phyloP scores from a whole-genome alignment of 1,284 basidiomycete species.

The Cutaneotrichosporon cyanovorans region DNA sequence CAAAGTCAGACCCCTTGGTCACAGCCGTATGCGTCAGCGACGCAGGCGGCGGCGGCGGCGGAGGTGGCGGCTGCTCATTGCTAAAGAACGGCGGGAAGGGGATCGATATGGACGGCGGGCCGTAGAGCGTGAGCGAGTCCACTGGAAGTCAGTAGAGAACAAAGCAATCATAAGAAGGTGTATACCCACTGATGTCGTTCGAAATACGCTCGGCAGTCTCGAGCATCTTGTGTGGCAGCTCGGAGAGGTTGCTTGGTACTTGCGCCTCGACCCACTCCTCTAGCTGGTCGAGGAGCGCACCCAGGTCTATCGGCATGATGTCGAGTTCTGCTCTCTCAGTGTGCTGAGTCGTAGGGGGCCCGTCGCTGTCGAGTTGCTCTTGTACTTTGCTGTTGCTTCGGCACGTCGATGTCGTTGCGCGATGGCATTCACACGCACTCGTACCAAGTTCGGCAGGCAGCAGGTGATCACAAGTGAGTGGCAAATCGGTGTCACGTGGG shows the following conservation, averaged over 20 bases:
- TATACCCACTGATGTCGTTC: slow-evolving; percentile 39
- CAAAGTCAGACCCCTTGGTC: neutral
- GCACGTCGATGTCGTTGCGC: too few species aligned
- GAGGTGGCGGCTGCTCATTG: slow-evolving; percentile 27
- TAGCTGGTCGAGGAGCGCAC: slow-evolving; percentile 39
- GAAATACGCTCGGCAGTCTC: slow-evolving; percentile 41
- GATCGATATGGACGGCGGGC: slow-evolving; percentile 40
- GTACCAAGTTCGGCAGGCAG: neutral
- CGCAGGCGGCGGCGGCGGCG: slow-evolving; percentile 22
- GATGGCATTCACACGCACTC: neutral
- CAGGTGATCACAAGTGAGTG: neutral
- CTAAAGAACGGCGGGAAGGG: slow-evolving; percentile 42
- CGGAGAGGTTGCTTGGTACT: slow-evolving; percentile 39
- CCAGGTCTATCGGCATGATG: slow-evolving; percentile 33
- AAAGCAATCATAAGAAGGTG: neutral
- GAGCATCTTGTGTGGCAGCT: slow-evolving; percentile 39
- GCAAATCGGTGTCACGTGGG: neutral
- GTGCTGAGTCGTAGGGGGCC: neutral
- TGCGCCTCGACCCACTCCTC: slow-evolving; percentile 43
- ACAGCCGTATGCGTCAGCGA: neutral
- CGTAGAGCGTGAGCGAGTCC: slow-evolving; percentile 41
- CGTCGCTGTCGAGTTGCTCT: too few species aligned
- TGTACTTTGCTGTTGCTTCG: neutral
- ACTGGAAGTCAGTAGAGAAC: slow-evolving; percentile 28
- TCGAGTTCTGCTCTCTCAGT: neutral